Evolutionary conservation across 345 rosid species (phyloP), one percentile per base, ranked within the genome.

Genomic region (Eutrema heterophyllum): DNA sequence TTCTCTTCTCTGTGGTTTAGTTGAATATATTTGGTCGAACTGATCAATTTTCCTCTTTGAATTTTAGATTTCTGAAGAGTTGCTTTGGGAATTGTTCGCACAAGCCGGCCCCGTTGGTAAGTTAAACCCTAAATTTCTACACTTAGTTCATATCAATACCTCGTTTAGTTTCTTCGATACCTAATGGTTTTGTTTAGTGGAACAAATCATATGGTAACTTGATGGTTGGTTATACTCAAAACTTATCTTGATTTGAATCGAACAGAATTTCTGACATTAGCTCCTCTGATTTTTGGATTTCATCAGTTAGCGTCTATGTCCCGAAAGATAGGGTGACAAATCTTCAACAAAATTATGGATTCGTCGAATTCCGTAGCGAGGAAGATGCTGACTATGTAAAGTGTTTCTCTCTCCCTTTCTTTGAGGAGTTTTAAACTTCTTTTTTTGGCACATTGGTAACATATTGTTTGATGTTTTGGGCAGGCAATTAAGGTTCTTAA

Each of bases 71-170:
- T 61, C 88, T 10, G 99, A 96, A 81, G 98, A 96, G 78, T 79
- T 90, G 77, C 91, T 96, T 4, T 96, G 99, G 99, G 98, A 96
- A 72, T 52, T 96, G 74, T 96, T 92, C 72, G 94, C 90, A 62
- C 98, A 92, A 81, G 98, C 98, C 0, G 99, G 99, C 6, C 98
- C 99, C 10, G 98, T 92, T 75, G 99, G 99, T 96, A 82, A 38
- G 81, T 58, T 76, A 1, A 8, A 18, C 30, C 56, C 2, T 35
- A 41, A 15, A 21, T 30, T 39, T 36, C 21, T 71, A 24, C 38
- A 18, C 21, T 24, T 8, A 14, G 21, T 71, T 46, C 21, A 15
- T 52, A 40, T 27, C 21, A 27, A 35, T 49, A 43, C 16, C 29
- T 71, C 32, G 14, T 40, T 51, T 52, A 53, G 10, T 7, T 53